Percentiles rank a stretch among this genome's conserved stretches.
phyloP scores from a whole-genome alignment of 805 yeast species.

The Cephaloascus albidus region DNA sequence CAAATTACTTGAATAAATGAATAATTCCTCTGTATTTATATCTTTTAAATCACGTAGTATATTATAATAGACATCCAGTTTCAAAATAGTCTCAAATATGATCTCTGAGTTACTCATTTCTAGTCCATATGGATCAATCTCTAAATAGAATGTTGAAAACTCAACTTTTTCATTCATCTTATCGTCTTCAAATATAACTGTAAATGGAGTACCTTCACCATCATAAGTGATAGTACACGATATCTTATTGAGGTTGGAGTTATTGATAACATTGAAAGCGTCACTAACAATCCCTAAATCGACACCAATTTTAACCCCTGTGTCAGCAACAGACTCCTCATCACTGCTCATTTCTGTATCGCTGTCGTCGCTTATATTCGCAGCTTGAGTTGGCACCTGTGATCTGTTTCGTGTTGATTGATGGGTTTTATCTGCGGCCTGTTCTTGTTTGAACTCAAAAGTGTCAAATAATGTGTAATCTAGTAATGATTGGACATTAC shows the following conservation, averaged over 20 bases:
- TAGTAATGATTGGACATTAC: constrained; percentile 22
- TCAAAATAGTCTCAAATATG: constrained; percentile 24
- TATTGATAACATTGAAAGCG: constrained; percentile 22
- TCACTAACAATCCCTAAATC: constrained; percentile 25
- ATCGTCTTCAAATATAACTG: constrained; percentile 30
- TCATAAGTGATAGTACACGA: constrained; percentile 25
- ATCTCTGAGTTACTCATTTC: constrained; percentile 19
- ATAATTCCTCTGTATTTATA: constrained; percentile 25
- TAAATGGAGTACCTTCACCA: constrained; percentile 28
- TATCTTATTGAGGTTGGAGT: constrained; percentile 7
- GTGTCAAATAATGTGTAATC: constrained; percentile 26
- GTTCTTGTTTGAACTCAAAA: constrained; percentile 12
- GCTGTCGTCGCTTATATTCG: background rate
- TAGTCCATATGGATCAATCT: constrained; percentile 9
- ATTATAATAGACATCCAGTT: constrained; percentile 26
- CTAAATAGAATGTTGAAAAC: constrained; percentile 26
- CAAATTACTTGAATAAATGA: constrained; percentile 18
- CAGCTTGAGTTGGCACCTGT: background rate
- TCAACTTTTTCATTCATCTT: constrained; percentile 30
- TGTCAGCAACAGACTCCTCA: background rate
- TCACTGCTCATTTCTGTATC: background rate
- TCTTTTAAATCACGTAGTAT: constrained; percentile 24
- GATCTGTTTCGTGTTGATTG: background rate
- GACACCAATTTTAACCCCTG: constrained; percentile 16
- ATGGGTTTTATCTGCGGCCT: constrained; percentile 1